Evolutionary conservation across 1,284 basidiomycete genomes (phyloP).

Genomic region (Leccinum griseonigrum): DNA sequence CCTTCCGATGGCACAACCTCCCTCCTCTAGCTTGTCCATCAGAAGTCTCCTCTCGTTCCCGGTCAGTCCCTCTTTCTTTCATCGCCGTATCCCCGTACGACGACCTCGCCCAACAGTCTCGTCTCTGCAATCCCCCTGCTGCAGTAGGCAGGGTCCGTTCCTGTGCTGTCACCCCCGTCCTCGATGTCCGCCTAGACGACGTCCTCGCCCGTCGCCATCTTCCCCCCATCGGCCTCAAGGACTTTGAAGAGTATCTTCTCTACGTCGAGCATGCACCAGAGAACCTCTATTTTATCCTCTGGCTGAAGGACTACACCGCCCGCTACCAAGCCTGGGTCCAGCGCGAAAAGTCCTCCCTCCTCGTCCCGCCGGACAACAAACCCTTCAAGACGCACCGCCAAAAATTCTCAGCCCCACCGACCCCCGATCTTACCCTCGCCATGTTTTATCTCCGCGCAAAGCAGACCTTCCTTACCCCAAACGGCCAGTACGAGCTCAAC

Average conservation of each 20-base stretch:
- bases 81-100: background rate
- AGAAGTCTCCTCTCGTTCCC: conserved; percentile 51
- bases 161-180: conserved; percentile 56
- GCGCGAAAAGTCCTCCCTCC: conserved; percentile 39
- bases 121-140: conserved; percentile 67
- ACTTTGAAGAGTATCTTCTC: conserved; percentile 77
- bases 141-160: conserved; percentile 64
- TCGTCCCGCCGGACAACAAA: conserved; percentile 24
- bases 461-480: conserved; percentile 71
- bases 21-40: conserved; percentile 43
- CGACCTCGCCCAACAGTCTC: conserved; percentile 38
- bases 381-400: conserved; percentile 25
- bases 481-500: conserved; percentile 66
- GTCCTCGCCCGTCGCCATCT: conserved; percentile 68
- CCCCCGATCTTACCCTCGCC: conserved; percentile 53
- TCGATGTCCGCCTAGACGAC: conserved; percentile 64
- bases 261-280: conserved; percentile 70
- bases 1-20: conserved; percentile 37
- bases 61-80: conserved; percentile 14
- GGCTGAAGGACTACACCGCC: conserved; percentile 64
- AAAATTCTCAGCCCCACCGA: conserved; percentile 35
- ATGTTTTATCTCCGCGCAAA: conserved; percentile 75
- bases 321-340: conserved; percentile 59
- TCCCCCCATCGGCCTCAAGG: conserved; percentile 73
- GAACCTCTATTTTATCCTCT: conserved; percentile 75